Conservation (phyloP, 495 filamentous ascomycete genomes). For the Entonaema liquescens region DNA sequence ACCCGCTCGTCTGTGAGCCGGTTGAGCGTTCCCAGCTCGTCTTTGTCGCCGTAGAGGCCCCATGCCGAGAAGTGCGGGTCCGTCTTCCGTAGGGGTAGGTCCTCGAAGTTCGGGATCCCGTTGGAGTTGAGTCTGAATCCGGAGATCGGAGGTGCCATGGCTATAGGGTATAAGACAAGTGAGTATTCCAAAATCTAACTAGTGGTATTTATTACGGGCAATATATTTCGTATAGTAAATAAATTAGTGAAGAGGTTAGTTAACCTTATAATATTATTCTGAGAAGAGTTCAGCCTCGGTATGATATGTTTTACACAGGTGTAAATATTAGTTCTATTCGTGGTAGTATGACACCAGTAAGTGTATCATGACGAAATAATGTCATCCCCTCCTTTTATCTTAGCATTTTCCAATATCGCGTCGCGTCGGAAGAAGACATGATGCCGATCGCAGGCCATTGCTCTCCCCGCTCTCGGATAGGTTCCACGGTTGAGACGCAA, state of each 20-base stretch:
- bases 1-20: slow-evolving; percentile 54
- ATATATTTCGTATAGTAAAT: background rate
- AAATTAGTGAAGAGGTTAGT: background rate
- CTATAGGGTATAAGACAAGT: background rate
- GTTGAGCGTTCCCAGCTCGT: slow-evolving; percentile 59
- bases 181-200: background rate
- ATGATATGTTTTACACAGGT: too few species aligned
- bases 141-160: slow-evolving; percentile 43
- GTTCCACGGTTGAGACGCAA: slow-evolving; percentile 5
- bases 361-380: background rate
- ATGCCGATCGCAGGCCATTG: background rate
- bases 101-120: slow-evolving; percentile 55
- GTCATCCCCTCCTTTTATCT: slow-evolving; percentile 11
- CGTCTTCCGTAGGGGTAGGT: slow-evolving; percentile 51
- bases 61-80: slow-evolving; percentile 58
- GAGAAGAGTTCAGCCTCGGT: too few species aligned
- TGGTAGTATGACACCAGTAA: background rate
- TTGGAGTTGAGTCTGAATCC: slow-evolving; percentile 53
- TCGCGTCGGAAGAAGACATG: background rate
- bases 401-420: background rate
- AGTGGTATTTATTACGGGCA: background rate
- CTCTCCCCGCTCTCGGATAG: slow-evolving; percentile 25
- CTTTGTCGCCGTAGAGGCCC: slow-evolving; percentile 59
- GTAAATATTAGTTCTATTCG: background rate
- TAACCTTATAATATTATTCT: background rate